A percentile compares a stretch with the other conserved stretches of the same genome.
Conservation (phyloP, 2,329 filamentous ascomycete species). For the Alternaria sp. region DNA sequence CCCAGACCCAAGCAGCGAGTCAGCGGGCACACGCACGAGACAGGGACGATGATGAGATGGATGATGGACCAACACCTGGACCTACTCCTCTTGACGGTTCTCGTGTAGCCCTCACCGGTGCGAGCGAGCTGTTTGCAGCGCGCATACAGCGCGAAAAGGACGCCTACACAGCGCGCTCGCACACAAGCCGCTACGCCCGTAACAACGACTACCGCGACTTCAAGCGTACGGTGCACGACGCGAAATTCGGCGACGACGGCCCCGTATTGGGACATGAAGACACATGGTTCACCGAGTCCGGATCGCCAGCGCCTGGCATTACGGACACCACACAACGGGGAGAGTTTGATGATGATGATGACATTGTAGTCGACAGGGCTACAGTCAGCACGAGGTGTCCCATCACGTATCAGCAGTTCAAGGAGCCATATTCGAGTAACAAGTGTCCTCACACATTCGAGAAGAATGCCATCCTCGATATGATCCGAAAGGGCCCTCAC, state of each 20-base stretch:
- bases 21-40: constrained; percentile 26
- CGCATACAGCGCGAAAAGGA: constrained; percentile 54
- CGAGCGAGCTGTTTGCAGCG: constrained; percentile 49
- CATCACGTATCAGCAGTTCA: constrained; percentile 70
- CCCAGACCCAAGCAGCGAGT: constrained; percentile 33
- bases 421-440: constrained; percentile 70
- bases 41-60: constrained; percentile 37
- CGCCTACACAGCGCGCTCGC: constrained; percentile 52
- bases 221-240: constrained; percentile 68
- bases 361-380: constrained; percentile 71
- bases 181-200: constrained; percentile 60
- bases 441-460: constrained; percentile 79
- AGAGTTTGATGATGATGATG: constrained; percentile 65
- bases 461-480: constrained; percentile 68
- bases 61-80: constrained; percentile 50
- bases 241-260: constrained; percentile 62
- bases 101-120: constrained; percentile 43
- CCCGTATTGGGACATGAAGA: constrained; percentile 63
- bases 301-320: constrained; percentile 53
- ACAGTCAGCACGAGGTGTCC: constrained; percentile 74
- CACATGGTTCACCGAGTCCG: constrained; percentile 69
- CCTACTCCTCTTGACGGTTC: constrained; percentile 48
- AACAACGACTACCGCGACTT: constrained; percentile 70
- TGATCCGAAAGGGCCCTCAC: constrained; percentile 47
- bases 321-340: constrained; percentile 45